phyloP scores from a whole-genome alignment of 2,329 filamentous ascomycete genomes.

The Clonostachys byssicola region DNA sequence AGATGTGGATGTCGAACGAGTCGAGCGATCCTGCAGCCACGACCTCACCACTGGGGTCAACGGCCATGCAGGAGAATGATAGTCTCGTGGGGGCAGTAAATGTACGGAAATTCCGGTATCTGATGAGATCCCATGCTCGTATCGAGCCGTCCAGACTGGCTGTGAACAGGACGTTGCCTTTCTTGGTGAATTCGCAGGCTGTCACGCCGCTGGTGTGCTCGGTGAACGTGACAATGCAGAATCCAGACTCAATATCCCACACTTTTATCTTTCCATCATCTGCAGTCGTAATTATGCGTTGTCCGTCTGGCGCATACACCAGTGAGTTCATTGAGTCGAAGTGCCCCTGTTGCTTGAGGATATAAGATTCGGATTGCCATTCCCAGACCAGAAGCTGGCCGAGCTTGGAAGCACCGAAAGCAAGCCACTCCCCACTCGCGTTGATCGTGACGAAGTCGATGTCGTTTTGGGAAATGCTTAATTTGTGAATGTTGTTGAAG shows the following conservation, averaged over 20 bases:
- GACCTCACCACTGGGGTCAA: constrained; percentile 96
- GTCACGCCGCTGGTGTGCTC: constrained; percentile 95
- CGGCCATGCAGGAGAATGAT: constrained; percentile 89
- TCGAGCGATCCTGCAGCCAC: constrained; percentile 93
- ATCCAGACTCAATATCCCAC: constrained; percentile 94
- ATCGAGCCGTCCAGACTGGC: constrained; percentile 92
- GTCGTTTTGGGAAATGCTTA: constrained; percentile 92
- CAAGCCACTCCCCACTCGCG: constrained; percentile 91
- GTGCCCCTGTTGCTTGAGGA: constrained; percentile 96
- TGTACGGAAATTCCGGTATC: constrained; percentile 95
- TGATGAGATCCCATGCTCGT: constrained; percentile 90
- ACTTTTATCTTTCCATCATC: constrained; percentile 99
- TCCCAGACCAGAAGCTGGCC: constrained; percentile 98
- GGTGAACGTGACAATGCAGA: constrained; percentile 97
- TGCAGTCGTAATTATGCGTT: constrained; percentile 86
- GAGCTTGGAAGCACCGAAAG: constrained; percentile 91
- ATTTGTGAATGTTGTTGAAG: constrained; percentile 90
- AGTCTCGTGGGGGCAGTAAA: constrained; percentile 91
- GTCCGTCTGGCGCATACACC: constrained; percentile 89
- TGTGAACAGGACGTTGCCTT: constrained; percentile 93
- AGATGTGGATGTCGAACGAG: constrained; percentile 96
- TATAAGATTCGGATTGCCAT: constrained; percentile 99
- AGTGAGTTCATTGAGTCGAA: constrained; percentile 94
- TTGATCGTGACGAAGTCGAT: constrained; percentile 96
- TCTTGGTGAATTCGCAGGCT: constrained; percentile 89